phyloP scores from a whole-genome alignment of 805 yeast species.

The Hanseniaspora valbyensis region DNA sequence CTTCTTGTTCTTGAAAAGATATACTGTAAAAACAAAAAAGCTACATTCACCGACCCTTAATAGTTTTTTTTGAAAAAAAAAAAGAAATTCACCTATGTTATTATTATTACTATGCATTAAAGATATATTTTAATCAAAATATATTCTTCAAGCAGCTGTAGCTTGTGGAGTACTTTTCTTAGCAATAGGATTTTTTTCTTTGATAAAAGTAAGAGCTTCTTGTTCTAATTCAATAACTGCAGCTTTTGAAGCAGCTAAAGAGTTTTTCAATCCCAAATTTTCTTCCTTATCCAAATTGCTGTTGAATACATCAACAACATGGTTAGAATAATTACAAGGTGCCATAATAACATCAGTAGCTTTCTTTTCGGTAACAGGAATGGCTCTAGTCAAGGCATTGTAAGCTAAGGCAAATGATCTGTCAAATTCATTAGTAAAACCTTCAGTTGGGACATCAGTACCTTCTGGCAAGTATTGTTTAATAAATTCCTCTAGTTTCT shows the following conservation, averaged over 20 bases:
- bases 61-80: neutral
- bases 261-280: constrained; percentile 25
- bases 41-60: no score
- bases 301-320: constrained; percentile 33
- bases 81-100: neutral
- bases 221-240: constrained; percentile 27
- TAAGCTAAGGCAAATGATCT: constrained; percentile 37
- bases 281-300: constrained; percentile 34
- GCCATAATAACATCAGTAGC: constrained; percentile 24
- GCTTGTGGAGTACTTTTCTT: neutral
- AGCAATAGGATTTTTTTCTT: constrained; percentile 7
- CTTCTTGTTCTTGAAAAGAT: no score
- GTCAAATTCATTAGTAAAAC: constrained; percentile 45
- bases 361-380: constrained; percentile 29
- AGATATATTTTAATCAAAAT: neutral
- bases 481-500: constrained; percentile 37
- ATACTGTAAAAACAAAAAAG: no score
- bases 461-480: constrained; percentile 38
- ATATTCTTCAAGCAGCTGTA: constrained; percentile 16
- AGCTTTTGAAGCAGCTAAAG: constrained; percentile 28
- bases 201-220: constrained; percentile 23
- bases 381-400: constrained; percentile 32
- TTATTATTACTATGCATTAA: neutral
- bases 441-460: constrained; percentile 33
- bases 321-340: constrained; percentile 31